These are phyloP conservation scores for Candida awuae DNA, from an alignment of 805 yeast species.

Conservation along the genomic window DNA sequence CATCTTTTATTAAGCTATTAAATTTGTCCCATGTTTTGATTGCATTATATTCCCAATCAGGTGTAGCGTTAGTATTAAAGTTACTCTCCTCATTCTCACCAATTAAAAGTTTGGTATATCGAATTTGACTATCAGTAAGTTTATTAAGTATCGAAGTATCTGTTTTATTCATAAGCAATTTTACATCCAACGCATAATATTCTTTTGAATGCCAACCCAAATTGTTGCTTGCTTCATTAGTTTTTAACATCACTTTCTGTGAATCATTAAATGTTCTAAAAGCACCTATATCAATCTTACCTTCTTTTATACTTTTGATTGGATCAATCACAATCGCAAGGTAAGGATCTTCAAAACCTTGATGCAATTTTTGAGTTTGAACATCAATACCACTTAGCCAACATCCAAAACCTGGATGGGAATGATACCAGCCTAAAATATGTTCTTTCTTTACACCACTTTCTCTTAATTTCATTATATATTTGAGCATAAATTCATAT, in stretches of 20 bases:
- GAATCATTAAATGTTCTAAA: constrained; percentile 54
- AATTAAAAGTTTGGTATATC: constrained; percentile 6
- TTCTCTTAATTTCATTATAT: constrained; percentile 47
- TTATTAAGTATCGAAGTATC: constrained; percentile 41
- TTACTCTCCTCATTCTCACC: neutral
- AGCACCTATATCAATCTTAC: constrained; percentile 78
- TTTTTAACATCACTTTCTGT: constrained; percentile 6
- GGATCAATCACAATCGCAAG: constrained; percentile 88
- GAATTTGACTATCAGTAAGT: neutral
- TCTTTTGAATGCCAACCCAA: constrained; percentile 64
- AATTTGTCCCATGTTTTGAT: constrained; percentile 1
- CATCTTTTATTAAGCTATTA: neutral
- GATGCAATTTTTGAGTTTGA: constrained; percentile 78
- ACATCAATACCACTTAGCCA: constrained; percentile 94
- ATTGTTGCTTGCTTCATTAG: constrained; percentile 29
- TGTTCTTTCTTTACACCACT: constrained; percentile 46
- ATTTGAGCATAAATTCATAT: constrained; percentile 89
- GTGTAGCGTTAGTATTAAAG: neutral
- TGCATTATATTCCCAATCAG: neutral
- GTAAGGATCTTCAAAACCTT: constrained; percentile 85
- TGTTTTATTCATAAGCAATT: constrained; percentile 44
- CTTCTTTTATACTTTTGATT: constrained; percentile 50
- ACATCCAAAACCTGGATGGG: constrained; percentile 96
- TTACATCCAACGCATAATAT: constrained; percentile 60
- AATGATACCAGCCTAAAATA: constrained; percentile 95